A percentile compares a stretch with the other conserved stretches of the same genome.
Evolutionary conservation across 2,329 filamentous ascomycete genomes (phyloP).

Genomic region (Fusarium sp.): DNA sequence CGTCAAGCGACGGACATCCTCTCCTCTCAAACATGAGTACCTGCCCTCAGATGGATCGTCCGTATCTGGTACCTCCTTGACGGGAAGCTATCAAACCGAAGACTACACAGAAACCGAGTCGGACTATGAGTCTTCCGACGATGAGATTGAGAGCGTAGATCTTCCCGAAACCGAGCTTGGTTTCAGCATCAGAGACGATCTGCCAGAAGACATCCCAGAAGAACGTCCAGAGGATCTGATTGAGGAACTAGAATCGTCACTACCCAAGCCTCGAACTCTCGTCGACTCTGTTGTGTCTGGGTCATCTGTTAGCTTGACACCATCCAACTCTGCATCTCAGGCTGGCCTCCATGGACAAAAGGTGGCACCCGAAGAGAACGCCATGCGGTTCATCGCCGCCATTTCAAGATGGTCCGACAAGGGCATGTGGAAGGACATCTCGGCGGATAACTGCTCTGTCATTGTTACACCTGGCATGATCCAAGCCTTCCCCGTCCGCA

Average conservation of each 20-base stretch:
- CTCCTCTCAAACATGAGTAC: slow-evolving; percentile 96
- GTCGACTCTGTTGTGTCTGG: slow-evolving; percentile 57
- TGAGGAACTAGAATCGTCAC: slow-evolving; percentile 9
- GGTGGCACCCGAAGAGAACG: slow-evolving; percentile 52
- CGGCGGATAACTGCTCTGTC: slow-evolving; percentile 63
- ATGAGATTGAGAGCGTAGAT: slow-evolving; percentile 69
- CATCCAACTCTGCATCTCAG: slow-evolving; percentile 86
- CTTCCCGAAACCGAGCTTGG: slow-evolving; percentile 68
- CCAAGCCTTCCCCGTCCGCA: slow-evolving; percentile 62
- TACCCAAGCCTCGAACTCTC: slow-evolving; percentile 36
- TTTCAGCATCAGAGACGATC: slow-evolving; percentile 61
- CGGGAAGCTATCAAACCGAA: slow-evolving; percentile 58
- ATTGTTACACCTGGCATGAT: slow-evolving; percentile 68
- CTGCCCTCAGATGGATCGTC: slow-evolving; percentile 80
- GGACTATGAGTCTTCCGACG: slow-evolving; percentile 58
- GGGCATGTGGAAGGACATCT: slow-evolving; percentile 70
- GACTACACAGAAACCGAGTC: slow-evolving; percentile 63
- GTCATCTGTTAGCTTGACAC: slow-evolving; percentile 72
- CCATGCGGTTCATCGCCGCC: slow-evolving; percentile 60
- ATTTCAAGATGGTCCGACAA: slow-evolving; percentile 73
- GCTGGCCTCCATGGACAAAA: slow-evolving; percentile 65
- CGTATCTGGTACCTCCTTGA: slow-evolving; percentile 67
- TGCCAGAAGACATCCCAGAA: slow-evolving; percentile 50
- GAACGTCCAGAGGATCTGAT: slow-evolving; percentile 30
- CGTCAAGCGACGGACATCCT: slow-evolving; percentile 81